Evolutionary conservation across 257 asterid genomes (phyloP).

Genomic region (Salvia hispanica): DNA sequence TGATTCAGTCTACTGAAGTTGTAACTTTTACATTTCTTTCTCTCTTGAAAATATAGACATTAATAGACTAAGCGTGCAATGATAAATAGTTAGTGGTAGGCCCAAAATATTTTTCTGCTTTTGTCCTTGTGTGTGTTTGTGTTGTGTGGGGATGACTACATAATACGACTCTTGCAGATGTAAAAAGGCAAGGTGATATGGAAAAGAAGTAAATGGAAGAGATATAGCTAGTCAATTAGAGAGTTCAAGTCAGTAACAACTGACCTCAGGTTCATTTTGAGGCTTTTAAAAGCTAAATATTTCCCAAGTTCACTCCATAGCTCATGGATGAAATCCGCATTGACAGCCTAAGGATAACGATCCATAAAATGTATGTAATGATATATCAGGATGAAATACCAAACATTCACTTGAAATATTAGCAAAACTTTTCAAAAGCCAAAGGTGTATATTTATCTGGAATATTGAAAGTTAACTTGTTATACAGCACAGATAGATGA

Average conservation of each 20-base stretch:
- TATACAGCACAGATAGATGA: conserved; percentile 3
- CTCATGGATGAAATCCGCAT: conserved; percentile 70
- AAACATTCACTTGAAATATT: conserved; percentile 10
- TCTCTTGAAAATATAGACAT: background rate
- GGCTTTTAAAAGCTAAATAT: conserved; percentile 80
- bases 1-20: background rate
- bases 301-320: conserved; percentile 89
- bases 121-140: too few relatives aligned
- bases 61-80: background rate
- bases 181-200: background rate
- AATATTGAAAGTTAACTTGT: conserved; percentile 9
- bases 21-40: background rate
- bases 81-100: background rate
- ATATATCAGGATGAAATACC: conserved; percentile 13
- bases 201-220: background rate
- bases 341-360: conserved; percentile 54
- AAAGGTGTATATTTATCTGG: conserved; percentile 1
- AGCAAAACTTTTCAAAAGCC: conserved; percentile 14
- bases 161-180: background rate
- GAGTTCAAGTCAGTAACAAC: conserved; percentile 6
- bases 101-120: background rate
- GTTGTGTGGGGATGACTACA: background rate
- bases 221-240: background rate
- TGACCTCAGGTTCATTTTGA: conserved; percentile 69
- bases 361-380: conserved; percentile 6